A percentile compares a stretch with the other conserved stretches of the same genome.
Evolutionary conservation across 331 rosid species (phyloP).

Genomic region (Arachis monticola): DNA sequence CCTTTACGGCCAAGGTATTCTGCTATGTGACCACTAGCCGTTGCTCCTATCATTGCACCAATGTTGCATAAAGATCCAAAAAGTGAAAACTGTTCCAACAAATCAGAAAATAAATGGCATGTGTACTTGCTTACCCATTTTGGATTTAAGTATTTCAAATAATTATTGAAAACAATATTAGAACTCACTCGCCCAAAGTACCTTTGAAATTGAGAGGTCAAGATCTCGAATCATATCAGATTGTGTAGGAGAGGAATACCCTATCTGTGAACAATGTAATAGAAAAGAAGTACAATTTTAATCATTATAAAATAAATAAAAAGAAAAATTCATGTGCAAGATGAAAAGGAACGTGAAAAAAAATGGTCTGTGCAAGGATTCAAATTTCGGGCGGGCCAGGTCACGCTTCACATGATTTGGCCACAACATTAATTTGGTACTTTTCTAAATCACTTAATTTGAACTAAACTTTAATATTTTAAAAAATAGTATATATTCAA

Average conservation of each 20-base stretch:
- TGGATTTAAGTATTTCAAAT: too few species aligned
- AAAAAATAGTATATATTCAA: too few species aligned
- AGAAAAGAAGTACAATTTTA: not conserved
- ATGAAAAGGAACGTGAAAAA: too few species aligned
- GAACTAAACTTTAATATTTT: too few species aligned
- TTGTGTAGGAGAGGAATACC: slow-evolving; percentile 83
- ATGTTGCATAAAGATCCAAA: slow-evolving; percentile 79
- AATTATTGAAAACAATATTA: not conserved
- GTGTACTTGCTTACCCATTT: too few species aligned
- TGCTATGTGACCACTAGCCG: slow-evolving; percentile 77
- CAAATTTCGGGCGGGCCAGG: too few species aligned
- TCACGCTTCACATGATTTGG: too few species aligned
- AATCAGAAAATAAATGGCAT: not conserved
- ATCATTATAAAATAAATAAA: not conserved
- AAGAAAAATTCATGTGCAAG: not conserved
- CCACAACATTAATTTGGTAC: too few species aligned
- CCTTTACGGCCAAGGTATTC: slow-evolving; percentile 87
- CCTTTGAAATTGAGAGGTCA: slow-evolving; percentile 65
- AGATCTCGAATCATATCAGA: slow-evolving; percentile 59
- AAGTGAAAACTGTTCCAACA: slow-evolving; percentile 61
- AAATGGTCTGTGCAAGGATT: too few species aligned
- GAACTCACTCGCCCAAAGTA: slow-evolving; percentile 18
- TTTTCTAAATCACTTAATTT: too few species aligned
- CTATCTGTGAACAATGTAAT: slow-evolving; percentile 46
- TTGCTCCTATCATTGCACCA: slow-evolving; percentile 94